Percentiles rank a stretch among this genome's conserved stretches.
Evolutionary conservation across 176 grass and related monocot species (phyloP).

Genomic region (Oryza nivara): DNA sequence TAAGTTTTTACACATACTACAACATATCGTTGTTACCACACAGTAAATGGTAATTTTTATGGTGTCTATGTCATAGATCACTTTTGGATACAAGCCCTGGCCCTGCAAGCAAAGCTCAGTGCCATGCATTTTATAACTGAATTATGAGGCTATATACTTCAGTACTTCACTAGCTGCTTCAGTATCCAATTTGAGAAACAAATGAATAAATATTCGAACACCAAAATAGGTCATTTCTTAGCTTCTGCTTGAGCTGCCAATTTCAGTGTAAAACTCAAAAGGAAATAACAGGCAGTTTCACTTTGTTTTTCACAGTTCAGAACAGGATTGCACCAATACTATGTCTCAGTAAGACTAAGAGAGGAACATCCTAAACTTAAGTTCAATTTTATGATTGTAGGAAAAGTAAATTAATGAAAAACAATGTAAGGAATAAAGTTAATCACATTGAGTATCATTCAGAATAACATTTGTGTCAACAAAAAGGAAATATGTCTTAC

Average conservation of each 20-base stretch:
- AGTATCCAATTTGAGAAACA: slow-evolving; percentile 1
- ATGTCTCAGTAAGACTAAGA: not conserved
- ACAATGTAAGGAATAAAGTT: not conserved
- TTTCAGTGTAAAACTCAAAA: slow-evolving; percentile 13
- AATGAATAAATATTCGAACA: slow-evolving; percentile 29
- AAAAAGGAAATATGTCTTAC: slow-evolving; percentile 61
- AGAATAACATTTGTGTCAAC: slow-evolving; percentile 12
- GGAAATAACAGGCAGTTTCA: slow-evolving; percentile 9
- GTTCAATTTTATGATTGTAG: not conserved
- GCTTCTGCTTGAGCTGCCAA: slow-evolving; percentile 3
- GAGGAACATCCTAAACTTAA: not conserved
- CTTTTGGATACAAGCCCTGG: slow-evolving; percentile 5
- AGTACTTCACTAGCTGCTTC: slow-evolving; percentile 15
- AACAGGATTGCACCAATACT: not conserved
- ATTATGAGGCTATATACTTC: not conserved
- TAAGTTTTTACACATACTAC: not conserved
- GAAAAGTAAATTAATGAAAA: slow-evolving; percentile 27
- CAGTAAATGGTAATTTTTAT: slow-evolving; percentile 19
- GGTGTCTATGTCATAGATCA: slow-evolving; percentile 17
- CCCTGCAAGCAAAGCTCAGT: not conserved
- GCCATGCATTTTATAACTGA: slow-evolving; percentile 8
- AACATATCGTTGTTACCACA: slow-evolving; percentile 24
- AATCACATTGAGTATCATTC: slow-evolving; percentile 15
- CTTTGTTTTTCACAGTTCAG: slow-evolving; percentile 17
- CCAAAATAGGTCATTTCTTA: not conserved